These are phyloP conservation scores for Coemansia sp. DNA, from an alignment of 192 early-diverging fungal species.

Conservation along the genomic window DNA sequence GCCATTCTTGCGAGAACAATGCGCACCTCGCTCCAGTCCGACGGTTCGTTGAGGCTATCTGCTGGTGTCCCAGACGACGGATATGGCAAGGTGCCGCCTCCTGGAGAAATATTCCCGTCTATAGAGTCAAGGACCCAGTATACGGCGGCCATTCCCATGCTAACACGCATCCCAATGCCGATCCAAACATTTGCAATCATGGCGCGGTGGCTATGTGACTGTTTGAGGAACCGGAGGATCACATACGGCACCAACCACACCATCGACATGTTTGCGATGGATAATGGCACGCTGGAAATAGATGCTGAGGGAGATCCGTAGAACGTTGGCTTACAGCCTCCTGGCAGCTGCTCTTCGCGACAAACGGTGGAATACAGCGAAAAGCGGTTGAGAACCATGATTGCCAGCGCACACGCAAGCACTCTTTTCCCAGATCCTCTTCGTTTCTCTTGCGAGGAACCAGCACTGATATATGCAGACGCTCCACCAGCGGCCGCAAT, in stretches of 20 bases:
- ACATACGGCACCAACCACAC: slow-evolving; percentile 41
- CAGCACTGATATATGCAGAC: neutral
- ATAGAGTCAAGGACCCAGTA: slow-evolving; percentile 61
- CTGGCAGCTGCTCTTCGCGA: slow-evolving; percentile 81
- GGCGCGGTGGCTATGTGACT: slow-evolving; percentile 58
- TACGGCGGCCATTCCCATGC: slow-evolving; percentile 57
- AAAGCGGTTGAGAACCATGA: slow-evolving; percentile 61
- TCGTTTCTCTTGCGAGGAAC: slow-evolving; percentile 11
- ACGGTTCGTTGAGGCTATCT: neutral
- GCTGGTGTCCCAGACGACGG: neutral
- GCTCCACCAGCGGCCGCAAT: neutral
- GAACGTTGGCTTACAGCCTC: slow-evolving; percentile 75
- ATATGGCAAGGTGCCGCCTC: neutral
- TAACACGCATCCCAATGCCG: slow-evolving; percentile 57
- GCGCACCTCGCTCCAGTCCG: slow-evolving; percentile 47
- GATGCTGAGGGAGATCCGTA: slow-evolving; percentile 59
- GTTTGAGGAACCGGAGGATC: slow-evolving; percentile 46
- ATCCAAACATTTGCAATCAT: slow-evolving; percentile 58
- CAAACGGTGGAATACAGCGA: slow-evolving; percentile 72
- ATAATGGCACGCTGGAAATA: slow-evolving; percentile 27
- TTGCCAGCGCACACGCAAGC: slow-evolving; percentile 42
- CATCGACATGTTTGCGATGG: slow-evolving; percentile 26
- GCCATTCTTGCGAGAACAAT: slow-evolving; percentile 58
- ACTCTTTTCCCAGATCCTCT: slow-evolving; percentile 39
- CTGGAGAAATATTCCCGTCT: slow-evolving; percentile 14